Evolutionary conservation across 2,329 filamentous ascomycete species (phyloP), one percentile per base, ranked within the genome.

Genomic region (Microsporum audouinii): DNA sequence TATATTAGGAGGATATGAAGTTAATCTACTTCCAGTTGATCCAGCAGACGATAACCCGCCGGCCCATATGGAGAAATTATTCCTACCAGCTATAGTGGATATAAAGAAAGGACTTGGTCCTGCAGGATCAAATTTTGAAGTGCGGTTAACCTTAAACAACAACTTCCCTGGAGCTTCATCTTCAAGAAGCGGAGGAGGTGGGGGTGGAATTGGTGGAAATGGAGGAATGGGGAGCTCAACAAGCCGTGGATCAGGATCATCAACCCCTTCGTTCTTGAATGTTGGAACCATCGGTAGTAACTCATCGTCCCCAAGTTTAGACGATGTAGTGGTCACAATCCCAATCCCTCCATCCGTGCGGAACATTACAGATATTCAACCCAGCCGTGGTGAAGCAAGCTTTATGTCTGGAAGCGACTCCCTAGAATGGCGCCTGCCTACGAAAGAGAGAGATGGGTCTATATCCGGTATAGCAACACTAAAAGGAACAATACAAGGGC

Each of bases 1-100:
- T 72, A 88, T 96, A 45, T 80, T 99, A 17, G 91, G 91, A 36
- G 91, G 91, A 27, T 99, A 99, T 71, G 92, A 96, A 73, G 90
- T 95, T 23, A 89, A 99, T 72, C 76, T 99, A 27, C 79, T 97
- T 10, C 91, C 91, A 0, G 83, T 87, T 57, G 82, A 85, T 14
- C 80, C 78, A 65, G 79, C 81, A 23, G 81, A 82, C 66, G 79
- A 79, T 59, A 78, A 81, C 17, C 81, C 76, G 60, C 74, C 83
- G 1, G 81, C 75, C 60, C 77, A 69, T 43, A 73, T 78, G 60
- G 83, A 84, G 62, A 86, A 83, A 66, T 78, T 97, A 12, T 90
- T 91, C 70, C 76, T 97, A 3, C 94, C 94, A 0, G 87, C 94
- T 2, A 85, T 81, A 57, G 79, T 96, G 58, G 89, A 95, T 69